A percentile compares a stretch with the other conserved stretches of the same genome.
These are phyloP conservation scores for Stenocarpella maydis DNA, from an alignment of 2,329 filamentous ascomycete genomes.

Conservation along the genomic window DNA sequence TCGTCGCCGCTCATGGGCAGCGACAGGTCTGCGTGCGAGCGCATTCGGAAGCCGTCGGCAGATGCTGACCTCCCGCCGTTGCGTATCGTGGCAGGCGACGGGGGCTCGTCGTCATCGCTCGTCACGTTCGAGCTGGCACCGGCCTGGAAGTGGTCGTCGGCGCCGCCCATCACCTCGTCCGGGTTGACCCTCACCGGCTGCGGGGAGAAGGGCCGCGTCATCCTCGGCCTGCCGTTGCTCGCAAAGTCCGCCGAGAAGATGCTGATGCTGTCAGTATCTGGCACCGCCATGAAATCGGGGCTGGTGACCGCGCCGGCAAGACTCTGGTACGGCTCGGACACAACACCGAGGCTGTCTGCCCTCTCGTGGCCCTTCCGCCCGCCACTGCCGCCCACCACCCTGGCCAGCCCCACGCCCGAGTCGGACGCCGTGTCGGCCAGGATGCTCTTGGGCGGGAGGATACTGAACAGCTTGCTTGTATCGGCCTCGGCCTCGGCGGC, in stretches of 20 bases:
- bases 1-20: conserved; percentile 22
- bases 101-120: conserved; percentile 35
- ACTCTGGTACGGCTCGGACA: conserved; percentile 65
- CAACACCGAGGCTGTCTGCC: conserved; percentile 63
- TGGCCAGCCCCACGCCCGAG: conserved; percentile 38
- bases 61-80: conserved; percentile 33
- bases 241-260: conserved; percentile 49
- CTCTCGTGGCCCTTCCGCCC: conserved; percentile 50
- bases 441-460: conserved; percentile 70
- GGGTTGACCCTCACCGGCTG: conserved; percentile 52
- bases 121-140: conserved; percentile 29
- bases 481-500: conserved; percentile 45
- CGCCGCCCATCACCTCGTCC: conserved; percentile 43
- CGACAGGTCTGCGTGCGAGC: conserved; percentile 25
- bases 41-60: conserved; percentile 17
- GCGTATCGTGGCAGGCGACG: conserved; percentile 31
- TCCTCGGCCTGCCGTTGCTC: conserved; percentile 62
- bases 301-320: conserved; percentile 56
- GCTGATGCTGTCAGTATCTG: conserved; percentile 57
- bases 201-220: conserved; percentile 67
- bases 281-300: conserved; percentile 40
- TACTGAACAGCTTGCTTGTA: conserved; percentile 67
- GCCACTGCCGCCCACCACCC: neutral
- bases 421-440: conserved; percentile 60
- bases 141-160: conserved; percentile 36